Conservation (phyloP, 345 rosid genomes). For the Acer campestre region DNA sequence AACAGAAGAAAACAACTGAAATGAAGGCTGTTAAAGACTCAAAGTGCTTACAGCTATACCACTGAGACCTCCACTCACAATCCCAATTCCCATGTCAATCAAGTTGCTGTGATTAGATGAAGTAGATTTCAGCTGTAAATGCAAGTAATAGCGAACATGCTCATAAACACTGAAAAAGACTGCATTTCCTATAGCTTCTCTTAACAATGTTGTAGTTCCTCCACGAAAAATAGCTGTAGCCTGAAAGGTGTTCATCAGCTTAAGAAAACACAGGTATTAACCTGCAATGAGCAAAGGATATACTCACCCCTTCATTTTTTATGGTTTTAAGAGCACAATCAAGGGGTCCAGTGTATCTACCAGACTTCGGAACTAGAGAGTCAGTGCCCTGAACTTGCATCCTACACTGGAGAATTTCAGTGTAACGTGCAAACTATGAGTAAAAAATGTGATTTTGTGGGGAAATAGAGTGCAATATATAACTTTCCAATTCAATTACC, state of each 20-base stretch:
- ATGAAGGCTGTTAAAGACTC: conserved; percentile 8
- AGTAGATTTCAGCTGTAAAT: conserved; percentile 46
- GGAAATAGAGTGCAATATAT: not conserved
- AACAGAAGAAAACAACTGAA: not conserved
- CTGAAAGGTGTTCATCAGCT: conserved; percentile 58
- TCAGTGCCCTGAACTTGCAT: conserved; percentile 97
- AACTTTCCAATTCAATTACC: conserved; percentile 39
- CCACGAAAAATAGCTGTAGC: conserved; percentile 89
- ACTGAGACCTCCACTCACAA: conserved; percentile 83
- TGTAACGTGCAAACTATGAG: conserved; percentile 37
- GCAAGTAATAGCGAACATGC: conserved; percentile 71
- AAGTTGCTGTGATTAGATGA: conserved; percentile 51
- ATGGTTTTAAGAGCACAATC: conserved; percentile 79
- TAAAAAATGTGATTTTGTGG: conserved; percentile 8
- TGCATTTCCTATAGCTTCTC: conserved; percentile 84
- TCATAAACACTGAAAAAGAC: conserved; percentile 82
- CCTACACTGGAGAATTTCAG: conserved; percentile 76
- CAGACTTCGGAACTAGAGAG: conserved; percentile 61
- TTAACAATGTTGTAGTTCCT: conserved; percentile 73
- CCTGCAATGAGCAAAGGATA: conserved; percentile 20
- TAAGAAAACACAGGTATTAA: not conserved
- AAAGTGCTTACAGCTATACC: conserved; percentile 83
- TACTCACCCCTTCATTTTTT: conserved; percentile 86
- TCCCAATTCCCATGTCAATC: conserved; percentile 83
- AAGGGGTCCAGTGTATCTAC: conserved; percentile 72